Base-by-base conservation (phyloP, 106 monocot species). In the Dendrobium catenatum region DNA sequence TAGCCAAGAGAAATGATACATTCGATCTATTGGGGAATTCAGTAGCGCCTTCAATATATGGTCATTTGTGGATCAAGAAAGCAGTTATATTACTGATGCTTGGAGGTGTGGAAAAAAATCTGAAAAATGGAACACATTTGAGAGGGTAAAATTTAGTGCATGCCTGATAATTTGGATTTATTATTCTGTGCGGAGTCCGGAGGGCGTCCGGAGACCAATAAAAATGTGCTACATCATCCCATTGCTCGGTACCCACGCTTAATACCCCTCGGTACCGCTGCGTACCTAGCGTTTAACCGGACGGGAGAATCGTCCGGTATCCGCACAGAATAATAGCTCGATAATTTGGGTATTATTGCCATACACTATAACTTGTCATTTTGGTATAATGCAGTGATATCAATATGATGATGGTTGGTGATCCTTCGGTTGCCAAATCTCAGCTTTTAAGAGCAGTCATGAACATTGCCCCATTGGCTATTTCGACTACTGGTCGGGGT, bases 341-440 rank as follows among this genome's bases (percentile, higher is more conserved):
- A 33, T 70, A 70, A 70, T 37, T 24, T 70, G 10, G 11, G 15
- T 16, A 70, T 70, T 37, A 37, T 33, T 37, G 29, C 15, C 70
- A 42, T 42, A 19, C 42, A 42, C 33, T 79, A 11, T 16, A 15
- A 64, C 18, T 68, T 64, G 16, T 10, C 37, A 40, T 41, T 73
- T 51, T 81, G 47, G n/a, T 26, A 74, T 18, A 15, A 6, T 58
- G 33, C 82, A 98, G 99, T 73, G 99, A 99, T 75, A 88, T 99
- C 91, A 99, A 99, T 72, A 99, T 99, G 99, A 99, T 99, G 99
- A 99, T 99, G 99, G 99, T 99, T 86, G 99, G 99, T 70, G 95
- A 99, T 83, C 99, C 99, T 82, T 99, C 99, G 40, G 99, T 99
- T 82, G 99, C 99, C 42, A 99, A 99, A 77, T 99, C 99, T 26